Evolutionary conservation across 1,284 basidiomycete species (phyloP), one percentile per base, ranked within the genome.

Genomic region (Apiotrichum mycotoxinovorans): DNA sequence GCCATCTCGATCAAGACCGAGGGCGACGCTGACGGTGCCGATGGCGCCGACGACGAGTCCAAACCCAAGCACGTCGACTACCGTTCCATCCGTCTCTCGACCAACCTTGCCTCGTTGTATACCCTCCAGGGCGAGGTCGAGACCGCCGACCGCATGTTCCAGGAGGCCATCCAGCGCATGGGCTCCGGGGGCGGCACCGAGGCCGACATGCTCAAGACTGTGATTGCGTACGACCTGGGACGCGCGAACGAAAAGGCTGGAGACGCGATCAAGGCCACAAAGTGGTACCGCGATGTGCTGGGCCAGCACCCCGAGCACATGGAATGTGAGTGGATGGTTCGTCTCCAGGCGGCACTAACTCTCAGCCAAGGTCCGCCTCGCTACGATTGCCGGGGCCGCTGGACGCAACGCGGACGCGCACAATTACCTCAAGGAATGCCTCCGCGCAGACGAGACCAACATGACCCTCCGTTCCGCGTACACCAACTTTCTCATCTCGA

Each of bases 301-400:
- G 79, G 83, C 18, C 82, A 88, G 55, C 92, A 97, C 79, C 89
- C 91, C 0, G 93, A 96, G 77, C 96, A 95, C 72, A 83, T 91
- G 45, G 93, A 96, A 72, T 93, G 92, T 93, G 66, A 58, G 86
- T 79, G 22, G 4, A 42, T 33, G 38, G 4, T 46, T 46, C 23
- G 18, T 15, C 4, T 3, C 23, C 3, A 1, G 34, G 5, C 26
- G 0, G 10, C 4, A 18, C 44, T 48, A 37, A 48, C 38, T 22
- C 8, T 37, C 47, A 94, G 92, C 92, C 62, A 97, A 96, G 79
- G 84, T 93, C 40, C 87, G 93, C 34, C 86, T 89, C 64, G 90
- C 91, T 0, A 83, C 87, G 14, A 86, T 96, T 80, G 81, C 87
- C 1, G 79, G 85, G 0, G 79, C 81, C 26, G 68, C 87, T 25